Evolutionary conservation across 108 stramenopile species (phyloP).

Genomic region (Cyclotella baltica): DNA sequence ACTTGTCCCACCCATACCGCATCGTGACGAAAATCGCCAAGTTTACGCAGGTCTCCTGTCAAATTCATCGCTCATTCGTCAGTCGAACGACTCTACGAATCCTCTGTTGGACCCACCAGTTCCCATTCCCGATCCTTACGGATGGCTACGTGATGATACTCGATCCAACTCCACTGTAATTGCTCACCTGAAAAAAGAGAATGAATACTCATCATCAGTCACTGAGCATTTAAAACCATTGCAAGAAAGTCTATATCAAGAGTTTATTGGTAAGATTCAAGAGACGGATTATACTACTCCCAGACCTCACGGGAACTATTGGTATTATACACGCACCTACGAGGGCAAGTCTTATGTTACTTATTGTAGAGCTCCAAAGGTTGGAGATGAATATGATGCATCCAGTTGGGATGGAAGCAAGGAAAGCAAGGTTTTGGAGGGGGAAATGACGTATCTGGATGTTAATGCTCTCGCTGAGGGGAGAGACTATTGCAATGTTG

Average conservation of each 20-base stretch:
- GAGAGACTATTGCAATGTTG: slow-evolving; percentile 80
- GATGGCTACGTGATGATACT: slow-evolving; percentile 90
- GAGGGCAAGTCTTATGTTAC: slow-evolving; percentile 86
- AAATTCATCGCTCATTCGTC: slow-evolving; percentile 44
- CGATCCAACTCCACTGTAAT: slow-evolving; percentile 75
- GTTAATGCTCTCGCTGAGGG: slow-evolving; percentile 85
- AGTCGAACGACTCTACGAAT: slow-evolving; percentile 46
- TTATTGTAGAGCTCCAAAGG: slow-evolving; percentile 80
- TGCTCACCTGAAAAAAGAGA: slow-evolving; percentile 80
- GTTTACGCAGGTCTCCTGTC: slow-evolving; percentile 59
- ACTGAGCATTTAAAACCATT: slow-evolving; percentile 72
- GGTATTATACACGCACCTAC: slow-evolving; percentile 92
- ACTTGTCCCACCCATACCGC: slow-evolving; percentile 30
- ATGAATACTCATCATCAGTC: slow-evolving; percentile 73
- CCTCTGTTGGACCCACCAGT: slow-evolving; percentile 75
- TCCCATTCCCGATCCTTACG: slow-evolving; percentile 82
- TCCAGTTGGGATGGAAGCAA: slow-evolving; percentile 70
- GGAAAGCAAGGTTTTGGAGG: slow-evolving; percentile 63
- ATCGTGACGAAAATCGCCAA: slow-evolving; percentile 76
- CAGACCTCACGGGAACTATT: slow-evolving; percentile 61
- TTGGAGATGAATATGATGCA: not conserved
- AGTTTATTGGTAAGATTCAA: slow-evolving; percentile 72
- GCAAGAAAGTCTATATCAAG: slow-evolving; percentile 69
- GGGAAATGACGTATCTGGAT: slow-evolving; percentile 84
- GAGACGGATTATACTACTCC: slow-evolving; percentile 90